Conservation (phyloP, 2,329 filamentous ascomycete species). For the Hypoxylon sp. region DNA sequence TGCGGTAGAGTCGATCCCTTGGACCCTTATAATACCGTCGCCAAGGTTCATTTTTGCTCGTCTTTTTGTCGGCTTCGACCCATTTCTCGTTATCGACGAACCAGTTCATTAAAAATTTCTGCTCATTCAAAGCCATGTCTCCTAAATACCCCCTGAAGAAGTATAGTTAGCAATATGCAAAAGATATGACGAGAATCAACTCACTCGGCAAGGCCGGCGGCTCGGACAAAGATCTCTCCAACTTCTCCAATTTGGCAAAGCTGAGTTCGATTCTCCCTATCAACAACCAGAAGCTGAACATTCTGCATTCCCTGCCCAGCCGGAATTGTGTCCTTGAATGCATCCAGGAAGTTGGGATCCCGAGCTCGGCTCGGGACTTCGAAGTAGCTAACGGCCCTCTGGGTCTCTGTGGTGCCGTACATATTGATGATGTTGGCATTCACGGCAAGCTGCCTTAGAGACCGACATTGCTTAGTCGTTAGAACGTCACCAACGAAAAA, state of each 20-base stretch:
- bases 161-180: slow-evolving; percentile 9
- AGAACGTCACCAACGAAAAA: slow-evolving; percentile 96
- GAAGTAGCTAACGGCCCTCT: slow-evolving; percentile 80
- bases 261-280: slow-evolving; percentile 63
- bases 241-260: slow-evolving; percentile 37
- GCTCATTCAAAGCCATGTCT: slow-evolving; percentile 70
- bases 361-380: slow-evolving; percentile 76
- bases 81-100: slow-evolving; percentile 83
- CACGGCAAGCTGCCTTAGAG: slow-evolving; percentile 80
- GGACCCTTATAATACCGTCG: slow-evolving; percentile 83
- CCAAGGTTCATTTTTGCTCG: slow-evolving; percentile 77
- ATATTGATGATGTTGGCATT: slow-evolving; percentile 86
- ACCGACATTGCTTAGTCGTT: slow-evolving; percentile 84
- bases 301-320: slow-evolving; percentile 82
- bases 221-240: slow-evolving; percentile 68
- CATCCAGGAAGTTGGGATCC: slow-evolving; percentile 73
- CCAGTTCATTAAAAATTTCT: slow-evolving; percentile 89
- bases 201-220: slow-evolving; percentile 77
- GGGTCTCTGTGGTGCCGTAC: slow-evolving; percentile 85
- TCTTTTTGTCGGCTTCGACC: slow-evolving; percentile 73
- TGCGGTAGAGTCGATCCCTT: slow-evolving; percentile 87
- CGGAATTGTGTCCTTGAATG: slow-evolving; percentile 78
- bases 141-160: slow-evolving; percentile 73
- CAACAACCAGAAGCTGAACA: slow-evolving; percentile 81
- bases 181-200: slow-evolving; percentile 2